Evolutionary conservation across 495 filamentous ascomycete species (phyloP), one percentile per base, ranked within the genome.

Genomic region (Talaromyces wortmannii): DNA sequence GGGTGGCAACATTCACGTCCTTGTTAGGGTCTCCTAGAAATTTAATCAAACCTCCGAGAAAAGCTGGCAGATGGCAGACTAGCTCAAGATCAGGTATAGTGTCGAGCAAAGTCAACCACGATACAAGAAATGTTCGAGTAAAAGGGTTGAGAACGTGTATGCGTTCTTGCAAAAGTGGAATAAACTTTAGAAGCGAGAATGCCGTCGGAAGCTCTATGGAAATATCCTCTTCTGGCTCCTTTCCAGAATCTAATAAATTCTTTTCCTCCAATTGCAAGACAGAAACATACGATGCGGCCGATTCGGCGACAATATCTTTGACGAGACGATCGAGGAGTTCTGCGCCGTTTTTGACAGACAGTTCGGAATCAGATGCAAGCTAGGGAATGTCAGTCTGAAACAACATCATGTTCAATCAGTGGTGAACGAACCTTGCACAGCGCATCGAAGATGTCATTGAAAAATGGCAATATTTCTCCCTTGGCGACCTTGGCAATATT

Each of bases 401-500:
- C 51, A 57, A 57, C 30, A 59, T 52, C 13, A 31, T 15, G 23
- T n/a, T 12, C 13, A 13, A 51, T 18, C 18, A 56, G 36, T 46
- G 48, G 55, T 17, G 60, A 46, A 63, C 71, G 58, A 71, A 96
- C 92, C 83, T 96, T 99, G 72, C 91, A 94, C 44, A 99, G 69
- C 10, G 94, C 91, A 72, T 97, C 95, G 64, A 99, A 99, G 45
- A 97, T 92, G 50, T 97, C 86, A 67, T 99, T 97, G 73, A 97
- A 99, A 73, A 95, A 97, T 17, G 91, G 79, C 57, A 97, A 67
- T 31, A 96, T 94, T 67, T 99, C 95, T 45, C 95, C 95, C 68
- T 99, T 99, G 18, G 95, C 94, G 7, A 97, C 94, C 74, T 98
- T 98, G 58, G 95, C 91, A 63, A 99, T 97, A 63, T 99, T 99